Evolutionary conservation across 352 stramenopile genomes (phyloP), one percentile per base, ranked within the genome.

Genomic region (Phytophthora citricola): DNA sequence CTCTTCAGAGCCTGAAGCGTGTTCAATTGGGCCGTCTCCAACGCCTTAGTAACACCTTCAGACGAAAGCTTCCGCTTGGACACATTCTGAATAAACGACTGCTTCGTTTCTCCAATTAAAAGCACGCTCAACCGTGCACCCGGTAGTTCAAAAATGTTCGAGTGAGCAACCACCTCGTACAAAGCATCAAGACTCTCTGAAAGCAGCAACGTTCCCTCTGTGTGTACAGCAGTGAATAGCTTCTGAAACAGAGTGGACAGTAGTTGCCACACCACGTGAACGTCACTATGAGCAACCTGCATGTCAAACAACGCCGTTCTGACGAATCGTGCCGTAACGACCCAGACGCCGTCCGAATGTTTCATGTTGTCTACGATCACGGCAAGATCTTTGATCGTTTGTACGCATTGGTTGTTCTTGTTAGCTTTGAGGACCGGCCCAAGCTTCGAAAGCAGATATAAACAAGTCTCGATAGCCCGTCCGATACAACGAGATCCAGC

Each of bases 321-420:
- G 24, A 81, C 36, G 20, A 91, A 91, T 44, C 61, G 69, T 41
- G 76, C 75, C 27, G 75, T 69, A 9, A 46, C 54, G 7, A 75
- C 51, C 5, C 71, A 44, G 12, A 52, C 55, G 5, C 46, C 45
- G 15, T 27, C 61, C 24, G 24, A 41, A 17, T 40, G 40, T 40
- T 36, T 36, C 15, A 50, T 52, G n/a, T 32, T 61, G 8, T 60
- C 56, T 8, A 81, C 10, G 10, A 89, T 51, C 1, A 57, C 22
- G 22, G 83, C 46, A 4, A 92, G 55, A 50, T 89, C 74, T 27
- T 85, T 79, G 41, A 90, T 62, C 22, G 69, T 53, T 61, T 87
- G 71, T 15, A 77, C 77, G 29, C 71, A 92, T 59, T 87, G 79
- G 45, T 89, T 90, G 40, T 63, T 77, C 26, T 59, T 75, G 44